Conservation (phyloP, 495 filamentous ascomycete species). For the Geopyxis carbonaria region DNA sequence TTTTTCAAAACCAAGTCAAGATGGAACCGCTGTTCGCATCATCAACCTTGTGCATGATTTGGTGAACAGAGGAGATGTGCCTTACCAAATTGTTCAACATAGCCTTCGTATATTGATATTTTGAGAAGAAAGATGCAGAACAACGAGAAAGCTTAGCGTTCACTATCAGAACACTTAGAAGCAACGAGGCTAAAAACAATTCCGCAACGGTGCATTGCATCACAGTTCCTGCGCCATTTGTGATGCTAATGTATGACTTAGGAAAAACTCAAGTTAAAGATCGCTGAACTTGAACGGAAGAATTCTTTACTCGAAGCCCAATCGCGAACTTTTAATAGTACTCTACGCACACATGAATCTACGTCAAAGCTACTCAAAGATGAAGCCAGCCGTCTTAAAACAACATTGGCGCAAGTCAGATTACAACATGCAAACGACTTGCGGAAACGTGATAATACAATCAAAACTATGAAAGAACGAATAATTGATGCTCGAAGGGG, state of each 20-base stretch:
- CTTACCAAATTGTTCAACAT: background rate
- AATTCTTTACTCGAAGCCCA: slow-evolving; percentile 56
- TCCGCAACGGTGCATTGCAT: slow-evolving; percentile 34
- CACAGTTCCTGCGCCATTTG: background rate
- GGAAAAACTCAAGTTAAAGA: slow-evolving; percentile 49
- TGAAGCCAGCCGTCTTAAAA: slow-evolving; percentile 60
- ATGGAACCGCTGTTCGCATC: slow-evolving; percentile 62
- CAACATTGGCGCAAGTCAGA: slow-evolving; percentile 60
- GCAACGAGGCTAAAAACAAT: slow-evolving; percentile 50
- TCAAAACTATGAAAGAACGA: slow-evolving; percentile 74
- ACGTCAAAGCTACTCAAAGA: slow-evolving; percentile 55
- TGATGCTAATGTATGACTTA: slow-evolving; percentile 8
- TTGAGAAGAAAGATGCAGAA: slow-evolving; percentile 60
- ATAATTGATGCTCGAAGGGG: slow-evolving; percentile 32
- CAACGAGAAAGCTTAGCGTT: slow-evolving; percentile 64
- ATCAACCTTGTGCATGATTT: slow-evolving; percentile 90
- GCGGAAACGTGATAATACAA: slow-evolving; percentile 74
- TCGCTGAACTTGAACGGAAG: slow-evolving; percentile 55
- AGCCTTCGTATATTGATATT: background rate
- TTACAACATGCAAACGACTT: slow-evolving; percentile 82
- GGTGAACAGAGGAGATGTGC: slow-evolving; percentile 32
- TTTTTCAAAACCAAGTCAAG: slow-evolving; percentile 58
- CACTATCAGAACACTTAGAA: slow-evolving; percentile 58
- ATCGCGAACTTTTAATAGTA: slow-evolving; percentile 48
- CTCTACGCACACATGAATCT: slow-evolving; percentile 53